Evolutionary conservation across 1,139 yeast species (phyloP), one percentile per base, ranked within the genome.

Genomic region (Pichia sp.): DNA sequence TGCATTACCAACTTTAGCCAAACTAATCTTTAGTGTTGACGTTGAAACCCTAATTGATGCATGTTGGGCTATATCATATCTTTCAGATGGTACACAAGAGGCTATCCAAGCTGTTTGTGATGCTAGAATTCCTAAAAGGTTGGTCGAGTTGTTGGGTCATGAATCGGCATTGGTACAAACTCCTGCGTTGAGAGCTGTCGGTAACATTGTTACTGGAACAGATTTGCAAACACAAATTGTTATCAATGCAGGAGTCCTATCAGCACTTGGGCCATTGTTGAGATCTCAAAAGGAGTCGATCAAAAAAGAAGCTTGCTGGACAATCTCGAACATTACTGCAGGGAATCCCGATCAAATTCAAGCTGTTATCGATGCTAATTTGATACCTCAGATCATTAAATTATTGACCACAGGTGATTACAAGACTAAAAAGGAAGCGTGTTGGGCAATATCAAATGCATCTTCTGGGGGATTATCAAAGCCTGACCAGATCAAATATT

Each of bases 371-470:
- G 96, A 91, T 68, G 85, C 93, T 58, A 93, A 93, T 74, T 78
- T 93, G 68, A 84, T 93, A 60, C 99, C 99, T 44, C 96, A 93
- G 58, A 82, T 95, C 59, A 85, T 93, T 64, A 84, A 90, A 69
- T 76, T 93, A 63, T 78, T 93, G 66, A 73, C 78, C 44, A 78
- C 80, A 54, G 97, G 96, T 57, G 99, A 93, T 66, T 91, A 89
- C 75, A 90, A 89, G 74, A 93, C 98, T 43, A 87, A 89, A 70
- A 93, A 93, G 72, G 99, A 93, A 74, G 99, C 99, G 10, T 91
- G 99, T 76, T 93, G 99, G 99, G 99, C 98, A 37, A 87, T 93
- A 62, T 90, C 98, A 36, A 93, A 93, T 69, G 99, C 99, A 44
- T 87, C 96, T 19, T 87, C 96, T 19, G 98, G 99, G 63, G 98